Percentiles rank a stretch among this genome's conserved stretches.
Evolutionary conservation across 2,329 filamentous ascomycete genomes (phyloP).

Genomic region (Calonectria pseudoturangicola): DNA sequence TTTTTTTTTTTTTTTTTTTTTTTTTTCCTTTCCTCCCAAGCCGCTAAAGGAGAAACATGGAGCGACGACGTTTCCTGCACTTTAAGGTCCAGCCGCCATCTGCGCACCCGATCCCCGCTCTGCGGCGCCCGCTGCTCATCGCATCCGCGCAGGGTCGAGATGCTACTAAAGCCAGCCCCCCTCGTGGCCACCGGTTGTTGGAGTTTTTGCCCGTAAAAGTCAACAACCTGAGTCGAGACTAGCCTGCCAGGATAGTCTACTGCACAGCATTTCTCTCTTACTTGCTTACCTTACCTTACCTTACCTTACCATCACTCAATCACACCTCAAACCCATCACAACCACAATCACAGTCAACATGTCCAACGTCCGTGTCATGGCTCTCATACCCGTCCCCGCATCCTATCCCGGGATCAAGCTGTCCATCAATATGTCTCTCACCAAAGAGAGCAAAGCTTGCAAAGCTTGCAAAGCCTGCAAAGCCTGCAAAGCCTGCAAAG

Average conservation of each 20-base stretch:
- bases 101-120: not conserved
- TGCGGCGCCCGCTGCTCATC: not conserved
- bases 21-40: not conserved
- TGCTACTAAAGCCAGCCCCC: slow-evolving; percentile 15
- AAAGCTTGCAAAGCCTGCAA: too few species aligned
- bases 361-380: too few species aligned
- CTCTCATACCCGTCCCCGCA: too few species aligned
- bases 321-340: too few species aligned
- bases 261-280: not conserved
- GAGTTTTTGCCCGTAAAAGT: too few species aligned
- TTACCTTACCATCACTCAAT: not conserved
- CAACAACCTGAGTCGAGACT: not conserved
- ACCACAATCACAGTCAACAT: too few species aligned
- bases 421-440: too few species aligned
- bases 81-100: not conserved
- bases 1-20: not conserved
- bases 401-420: too few species aligned
- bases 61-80: not conserved
- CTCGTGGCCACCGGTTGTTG: not conserved
- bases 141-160: not conserved
- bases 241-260: not conserved
- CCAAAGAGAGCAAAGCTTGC: too few species aligned
- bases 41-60: not conserved
- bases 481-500: too few species aligned
- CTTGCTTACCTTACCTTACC: not conserved